Evolutionary conservation across 2,329 filamentous ascomycete species (phyloP).

Genomic region (Stemphylium vesicarium): DNA sequence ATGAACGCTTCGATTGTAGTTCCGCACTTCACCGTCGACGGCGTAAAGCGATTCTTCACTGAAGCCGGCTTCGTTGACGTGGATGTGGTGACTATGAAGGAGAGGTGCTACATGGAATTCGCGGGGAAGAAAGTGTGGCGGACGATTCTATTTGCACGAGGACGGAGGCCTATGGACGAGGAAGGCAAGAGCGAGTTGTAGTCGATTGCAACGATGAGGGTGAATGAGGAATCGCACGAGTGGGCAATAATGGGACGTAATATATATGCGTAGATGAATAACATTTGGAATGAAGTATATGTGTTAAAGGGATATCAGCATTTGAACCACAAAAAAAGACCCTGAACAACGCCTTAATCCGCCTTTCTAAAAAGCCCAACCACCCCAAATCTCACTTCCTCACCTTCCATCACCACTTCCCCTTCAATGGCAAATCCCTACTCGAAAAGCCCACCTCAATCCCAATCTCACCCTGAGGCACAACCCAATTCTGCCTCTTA

Average conservation of each 20-base stretch:
- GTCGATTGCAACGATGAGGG: background rate
- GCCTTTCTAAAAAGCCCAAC: background rate
- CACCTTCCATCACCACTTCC: constrained; percentile 33
- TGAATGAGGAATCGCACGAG: no score
- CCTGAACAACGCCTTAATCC: background rate
- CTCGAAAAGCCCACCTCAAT: constrained; percentile 45
- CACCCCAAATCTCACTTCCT: no score
- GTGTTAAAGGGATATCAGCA: background rate
- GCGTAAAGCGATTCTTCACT: constrained; percentile 67
- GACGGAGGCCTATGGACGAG: constrained; percentile 49
- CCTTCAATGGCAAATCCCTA: constrained; percentile 39
- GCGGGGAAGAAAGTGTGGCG: constrained; percentile 50
- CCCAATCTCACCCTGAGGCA: constrained; percentile 42
- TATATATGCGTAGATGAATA: background rate
- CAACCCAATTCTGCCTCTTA: constrained; percentile 50
- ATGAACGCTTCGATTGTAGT: constrained; percentile 65
- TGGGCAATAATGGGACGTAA: background rate
- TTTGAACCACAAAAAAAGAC: background rate
- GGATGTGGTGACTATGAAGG: constrained; percentile 60
- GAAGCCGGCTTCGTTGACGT: constrained; percentile 67
- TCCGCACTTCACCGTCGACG: constrained; percentile 68
- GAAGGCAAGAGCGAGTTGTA: constrained; percentile 36
- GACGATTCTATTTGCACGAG: constrained; percentile 60
- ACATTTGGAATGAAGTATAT: background rate
- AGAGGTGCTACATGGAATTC: constrained; percentile 57